Conservation (phyloP, 768 basidiomycete species). For the Kondoa malvinella region DNA sequence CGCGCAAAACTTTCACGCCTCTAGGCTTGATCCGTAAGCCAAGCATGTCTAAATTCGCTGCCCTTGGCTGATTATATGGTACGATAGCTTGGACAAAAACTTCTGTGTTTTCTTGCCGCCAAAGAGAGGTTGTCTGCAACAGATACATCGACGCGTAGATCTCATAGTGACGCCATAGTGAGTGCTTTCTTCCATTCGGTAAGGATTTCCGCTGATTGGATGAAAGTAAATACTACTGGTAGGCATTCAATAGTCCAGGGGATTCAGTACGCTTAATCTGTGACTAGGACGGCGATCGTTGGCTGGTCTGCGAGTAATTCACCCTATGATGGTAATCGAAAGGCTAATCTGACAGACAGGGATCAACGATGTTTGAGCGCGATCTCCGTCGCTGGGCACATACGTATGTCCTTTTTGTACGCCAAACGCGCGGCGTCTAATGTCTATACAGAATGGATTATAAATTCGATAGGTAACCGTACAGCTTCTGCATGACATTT, state of each 20-base stretch:
- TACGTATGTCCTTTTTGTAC: neutral
- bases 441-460: neutral
- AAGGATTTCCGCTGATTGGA: constrained; percentile 10
- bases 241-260: neutral
- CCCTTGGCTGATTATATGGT: constrained; percentile 38
- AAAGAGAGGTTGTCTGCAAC: constrained; percentile 26
- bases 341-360: too few relatives aligned
- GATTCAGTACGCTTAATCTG: neutral
- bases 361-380: neutral
- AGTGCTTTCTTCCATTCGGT: constrained; percentile 15
- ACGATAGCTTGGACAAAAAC: constrained; percentile 69
- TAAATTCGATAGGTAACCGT: too few relatives aligned
- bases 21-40: constrained; percentile 5
- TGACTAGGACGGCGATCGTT: neutral
- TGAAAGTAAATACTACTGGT: neutral
- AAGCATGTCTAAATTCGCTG: too few relatives aligned
- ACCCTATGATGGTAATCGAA: too few relatives aligned
- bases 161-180: constrained; percentile 66
- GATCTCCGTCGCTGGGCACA: neutral
- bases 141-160: constrained; percentile 55
- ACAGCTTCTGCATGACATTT: too few relatives aligned
- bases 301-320: too few relatives aligned
- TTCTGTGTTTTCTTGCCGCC: constrained; percentile 63
- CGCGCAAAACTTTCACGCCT: constrained; percentile 17
- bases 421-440: neutral